Evolutionary conservation across 352 stramenopile species (phyloP).

Genomic region (Phytophthora agathidicida): DNA sequence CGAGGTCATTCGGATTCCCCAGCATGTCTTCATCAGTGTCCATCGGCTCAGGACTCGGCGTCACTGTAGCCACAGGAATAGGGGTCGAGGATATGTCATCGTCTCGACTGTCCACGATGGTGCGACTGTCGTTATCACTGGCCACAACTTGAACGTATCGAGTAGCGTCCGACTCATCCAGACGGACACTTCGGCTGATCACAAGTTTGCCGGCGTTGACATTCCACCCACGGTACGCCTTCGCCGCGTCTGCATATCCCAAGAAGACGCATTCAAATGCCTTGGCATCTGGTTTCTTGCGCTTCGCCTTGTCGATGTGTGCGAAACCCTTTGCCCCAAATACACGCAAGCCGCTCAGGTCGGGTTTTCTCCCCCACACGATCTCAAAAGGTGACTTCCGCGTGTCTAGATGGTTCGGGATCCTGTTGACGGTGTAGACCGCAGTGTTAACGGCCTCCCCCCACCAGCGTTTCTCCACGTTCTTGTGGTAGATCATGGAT

Average conservation of each 20-base stretch:
- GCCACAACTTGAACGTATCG: not conserved
- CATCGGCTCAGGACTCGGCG: not conserved
- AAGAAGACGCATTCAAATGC: constrained; percentile 30
- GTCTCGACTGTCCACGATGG: not conserved
- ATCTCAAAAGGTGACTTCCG: constrained; percentile 12
- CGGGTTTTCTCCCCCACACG: not conserved
- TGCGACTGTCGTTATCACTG: not conserved
- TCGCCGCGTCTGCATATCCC: constrained; percentile 16
- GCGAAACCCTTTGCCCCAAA: constrained; percentile 20
- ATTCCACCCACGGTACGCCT: constrained; percentile 23
- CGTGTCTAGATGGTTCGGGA: constrained; percentile 6
- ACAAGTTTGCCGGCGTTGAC: not conserved
- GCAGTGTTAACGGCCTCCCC: constrained; percentile 18
- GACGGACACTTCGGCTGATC: constrained; percentile 1
- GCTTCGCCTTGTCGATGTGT: constrained; percentile 12
- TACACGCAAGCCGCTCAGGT: not conserved
- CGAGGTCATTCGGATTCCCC: not conserved
- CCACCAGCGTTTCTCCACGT: constrained; percentile 17
- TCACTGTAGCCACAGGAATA: not conserved
- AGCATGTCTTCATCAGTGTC: constrained; percentile 5
- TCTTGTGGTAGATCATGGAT: constrained; percentile 16
- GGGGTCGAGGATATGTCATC: not conserved
- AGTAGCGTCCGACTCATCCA: constrained; percentile 1
- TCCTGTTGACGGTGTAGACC: constrained; percentile 19
- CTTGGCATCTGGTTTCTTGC: constrained; percentile 23